Evolutionary conservation across 1,139 yeast genomes (phyloP).

Genomic region (Suhomyces ambrosiae): DNA sequence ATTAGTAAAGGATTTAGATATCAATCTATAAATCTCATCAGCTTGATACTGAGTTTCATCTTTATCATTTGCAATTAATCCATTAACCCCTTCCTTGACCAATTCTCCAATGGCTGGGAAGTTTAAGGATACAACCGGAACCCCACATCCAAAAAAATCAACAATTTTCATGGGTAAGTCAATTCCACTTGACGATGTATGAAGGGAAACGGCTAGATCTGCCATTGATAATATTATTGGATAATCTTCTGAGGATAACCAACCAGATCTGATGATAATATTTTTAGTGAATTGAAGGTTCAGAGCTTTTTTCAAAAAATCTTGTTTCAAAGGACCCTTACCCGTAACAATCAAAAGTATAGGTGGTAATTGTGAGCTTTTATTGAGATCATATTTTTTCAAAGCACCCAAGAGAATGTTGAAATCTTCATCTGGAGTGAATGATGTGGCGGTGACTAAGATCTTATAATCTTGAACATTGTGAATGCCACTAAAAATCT

Average conservation of each 20-base stretch:
- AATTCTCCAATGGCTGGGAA: slow-evolving; percentile 74
- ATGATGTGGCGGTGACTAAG: slow-evolving; percentile 84
- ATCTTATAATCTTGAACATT: slow-evolving; percentile 52
- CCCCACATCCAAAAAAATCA: slow-evolving; percentile 94
- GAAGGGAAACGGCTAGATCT: slow-evolving; percentile 87
- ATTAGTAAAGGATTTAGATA: slow-evolving; percentile 50
- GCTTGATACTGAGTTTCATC: slow-evolving; percentile 47
- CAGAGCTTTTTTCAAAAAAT: slow-evolving; percentile 50
- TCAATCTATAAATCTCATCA: slow-evolving; percentile 52
- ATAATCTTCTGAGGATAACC: slow-evolving; percentile 82
- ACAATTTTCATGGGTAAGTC: slow-evolving; percentile 97
- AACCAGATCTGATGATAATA: slow-evolving; percentile 61
- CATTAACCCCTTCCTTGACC: slow-evolving; percentile 51
- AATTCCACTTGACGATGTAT: slow-evolving; percentile 87
- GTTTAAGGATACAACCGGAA: slow-evolving; percentile 80
- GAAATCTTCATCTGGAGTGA: slow-evolving; percentile 94
- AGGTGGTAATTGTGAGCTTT: slow-evolving; percentile 38
- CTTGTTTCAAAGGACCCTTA: slow-evolving; percentile 77
- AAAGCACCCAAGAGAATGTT: slow-evolving; percentile 69
- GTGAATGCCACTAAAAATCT: slow-evolving; percentile 40
- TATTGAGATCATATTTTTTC: slow-evolving; percentile 41
- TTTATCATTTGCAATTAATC: slow-evolving; percentile 38
- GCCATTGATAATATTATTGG: slow-evolving; percentile 75
- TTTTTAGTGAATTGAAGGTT: slow-evolving; percentile 41
- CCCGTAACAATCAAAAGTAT: slow-evolving; percentile 82